Evolutionary conservation across 306 rosid genomes (phyloP).

Genomic region (Luffa acutangula): DNA sequence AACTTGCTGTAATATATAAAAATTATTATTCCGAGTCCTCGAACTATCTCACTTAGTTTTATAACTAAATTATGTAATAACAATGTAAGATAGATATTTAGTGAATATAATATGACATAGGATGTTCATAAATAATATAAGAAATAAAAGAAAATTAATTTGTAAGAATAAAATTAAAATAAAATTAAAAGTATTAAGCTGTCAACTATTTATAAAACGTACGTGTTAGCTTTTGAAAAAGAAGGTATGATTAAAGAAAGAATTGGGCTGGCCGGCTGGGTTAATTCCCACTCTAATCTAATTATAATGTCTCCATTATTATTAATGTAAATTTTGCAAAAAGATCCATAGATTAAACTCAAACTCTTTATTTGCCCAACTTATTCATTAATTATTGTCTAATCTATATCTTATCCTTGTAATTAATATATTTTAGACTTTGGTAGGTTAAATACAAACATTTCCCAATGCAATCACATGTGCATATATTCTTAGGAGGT

Average conservation of each 20-base stretch:
- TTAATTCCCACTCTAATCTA: neutral
- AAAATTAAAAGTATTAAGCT: neutral
- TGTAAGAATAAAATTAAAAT: neutral
- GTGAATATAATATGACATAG: neutral
- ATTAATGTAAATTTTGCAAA: neutral
- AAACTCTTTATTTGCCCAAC: neutral
- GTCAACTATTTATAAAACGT: neutral
- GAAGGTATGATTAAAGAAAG: neutral
- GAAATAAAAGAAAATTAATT: neutral
- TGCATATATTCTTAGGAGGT: slow-evolving; percentile 4
- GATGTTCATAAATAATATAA: neutral
- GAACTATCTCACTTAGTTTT: too few relatives aligned
- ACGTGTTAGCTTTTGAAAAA: neutral
- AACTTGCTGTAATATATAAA: neutral
- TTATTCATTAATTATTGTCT: neutral
- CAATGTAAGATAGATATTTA: neutral
- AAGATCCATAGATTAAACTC: neutral
- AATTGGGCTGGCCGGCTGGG: neutral
- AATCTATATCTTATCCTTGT: neutral
- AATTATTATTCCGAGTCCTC: too few relatives aligned
- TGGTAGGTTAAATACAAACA: neutral
- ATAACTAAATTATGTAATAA: too few relatives aligned
- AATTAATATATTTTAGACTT: neutral
- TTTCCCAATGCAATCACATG: slow-evolving; percentile 11
- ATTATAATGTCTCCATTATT: slow-evolving; percentile 3